phyloP scores from a whole-genome alignment of 352 stramenopile genomes.

The Phytophthora fragariae region DNA sequence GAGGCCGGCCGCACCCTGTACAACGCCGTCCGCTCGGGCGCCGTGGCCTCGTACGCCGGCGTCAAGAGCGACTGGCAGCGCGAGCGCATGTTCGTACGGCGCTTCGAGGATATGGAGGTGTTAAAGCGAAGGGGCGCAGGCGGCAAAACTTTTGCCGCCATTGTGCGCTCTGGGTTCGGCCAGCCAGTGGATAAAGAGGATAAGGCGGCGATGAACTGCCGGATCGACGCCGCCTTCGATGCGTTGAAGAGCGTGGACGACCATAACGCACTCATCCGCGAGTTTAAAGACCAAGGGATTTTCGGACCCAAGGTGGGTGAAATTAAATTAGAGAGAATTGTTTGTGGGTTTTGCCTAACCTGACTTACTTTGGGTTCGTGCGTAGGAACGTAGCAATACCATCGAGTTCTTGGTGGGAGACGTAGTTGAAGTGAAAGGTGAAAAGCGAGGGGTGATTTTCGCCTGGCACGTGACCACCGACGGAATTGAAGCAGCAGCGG shows the following conservation, averaged over 20 bases:
- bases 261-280: slow-evolving; percentile 71
- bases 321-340: slow-evolving; percentile 15
- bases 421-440: slow-evolving; percentile 64
- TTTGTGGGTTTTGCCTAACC: background rate
- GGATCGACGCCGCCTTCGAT: slow-evolving; percentile 73
- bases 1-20: slow-evolving; percentile 59
- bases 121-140: slow-evolving; percentile 39
- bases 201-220: slow-evolving; percentile 38
- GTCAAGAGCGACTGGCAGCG: slow-evolving; percentile 80
- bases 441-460: slow-evolving; percentile 68
- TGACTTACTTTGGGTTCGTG: background rate
- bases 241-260: slow-evolving; percentile 66
- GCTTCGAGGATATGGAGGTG: slow-evolving; percentile 59
- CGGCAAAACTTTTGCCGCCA: slow-evolving; percentile 37
- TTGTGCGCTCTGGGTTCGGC: slow-evolving; percentile 67
- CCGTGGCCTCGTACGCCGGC: slow-evolving; percentile 67
- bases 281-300: slow-evolving; percentile 49
- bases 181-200: slow-evolving; percentile 40
- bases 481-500: slow-evolving; percentile 43
- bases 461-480: slow-evolving; percentile 55
- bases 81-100: slow-evolving; percentile 64
- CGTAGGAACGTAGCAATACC: slow-evolving; percentile 54
- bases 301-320: slow-evolving; percentile 61
- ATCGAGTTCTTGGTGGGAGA: slow-evolving; percentile 76
- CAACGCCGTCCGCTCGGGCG: slow-evolving; percentile 70